Base-by-base conservation (phyloP, 2,329 filamentous ascomycete species). In the Aspergillaceae sp. region DNA sequence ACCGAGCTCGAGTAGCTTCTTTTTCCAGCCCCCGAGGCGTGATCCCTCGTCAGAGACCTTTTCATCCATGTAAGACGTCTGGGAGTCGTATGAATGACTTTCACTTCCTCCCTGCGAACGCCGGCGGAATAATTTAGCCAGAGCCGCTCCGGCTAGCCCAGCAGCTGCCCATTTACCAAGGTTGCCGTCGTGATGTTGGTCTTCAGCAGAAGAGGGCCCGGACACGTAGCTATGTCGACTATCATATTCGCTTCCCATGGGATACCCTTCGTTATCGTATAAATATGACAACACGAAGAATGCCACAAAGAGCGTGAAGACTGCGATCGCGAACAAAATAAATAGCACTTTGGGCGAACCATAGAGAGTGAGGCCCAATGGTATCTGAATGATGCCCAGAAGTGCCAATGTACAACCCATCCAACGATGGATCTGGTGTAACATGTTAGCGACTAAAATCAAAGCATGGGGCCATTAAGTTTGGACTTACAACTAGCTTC, bases 291-390 rank as follows among this genome's bases (percentile, higher is more conserved):
- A 72, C 46, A 91, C 73, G 57, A 97, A 94, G 66, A 89, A 96
- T 9, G 81, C 53, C 2, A 89, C 58, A 10, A 96, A 55, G 32
- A 96, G 70, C 11, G 86, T 74, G 29, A 80, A 79, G 63, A 85
- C 84, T 74, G 84, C 91, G 0, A 97, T 52, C 0, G 90, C 78
- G 60, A 86, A 98, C 3, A 97, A 73, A 44, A 98, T 82, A 64
- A 97, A 98, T 3, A 90, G 76, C 34, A 78, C 79, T 58, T 84
- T 81, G 4, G 92, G 91, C 29, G 90, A 95, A 4, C 92, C 92
- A 59, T 96, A 98, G 1, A 98, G 74, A 0, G 90, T 90, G 41
- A 98, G 74, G 0, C 92, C 92, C 0, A 98, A 75, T 0, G 92
- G 86, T 7, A 98, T 80, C 63, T 98, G 92, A 3, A 83, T 78